These are phyloP conservation scores for Aspergillus piperis DNA, from an alignment of 2,329 filamentous ascomycete species.

Conservation along the genomic window DNA sequence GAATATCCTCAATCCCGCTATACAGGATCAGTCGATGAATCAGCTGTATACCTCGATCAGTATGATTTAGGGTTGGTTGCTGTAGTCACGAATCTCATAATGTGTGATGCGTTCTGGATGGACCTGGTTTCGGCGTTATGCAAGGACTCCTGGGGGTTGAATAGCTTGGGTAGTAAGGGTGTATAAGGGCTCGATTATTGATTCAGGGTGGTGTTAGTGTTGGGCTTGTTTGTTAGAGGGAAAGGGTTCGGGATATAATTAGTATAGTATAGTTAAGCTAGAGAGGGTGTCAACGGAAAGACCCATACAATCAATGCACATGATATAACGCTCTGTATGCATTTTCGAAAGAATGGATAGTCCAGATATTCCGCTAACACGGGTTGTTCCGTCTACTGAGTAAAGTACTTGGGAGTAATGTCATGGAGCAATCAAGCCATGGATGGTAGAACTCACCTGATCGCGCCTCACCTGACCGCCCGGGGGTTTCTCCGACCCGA, in stretches of 20 bases:
- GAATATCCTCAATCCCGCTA: constrained; percentile 35
- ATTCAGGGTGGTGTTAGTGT: not conserved
- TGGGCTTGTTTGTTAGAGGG: not conserved
- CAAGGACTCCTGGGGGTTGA: not conserved
- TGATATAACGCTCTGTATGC: not conserved
- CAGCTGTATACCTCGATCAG: constrained; percentile 41
- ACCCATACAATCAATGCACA: not conserved
- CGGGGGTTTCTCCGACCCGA: constrained; percentile 34
- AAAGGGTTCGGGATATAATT: not conserved
- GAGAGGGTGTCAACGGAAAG: no score
- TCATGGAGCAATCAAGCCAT: not conserved
- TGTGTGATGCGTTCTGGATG: constrained; percentile 3
- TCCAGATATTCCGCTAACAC: no score
- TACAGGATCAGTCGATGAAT: constrained; percentile 35
- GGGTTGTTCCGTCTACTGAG: no score
- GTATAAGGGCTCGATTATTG: not conserved
- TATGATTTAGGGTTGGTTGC: constrained; percentile 28
- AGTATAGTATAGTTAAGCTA: no score
- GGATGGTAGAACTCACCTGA: constrained; percentile 1
- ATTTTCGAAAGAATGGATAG: not conserved
- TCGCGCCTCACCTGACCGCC: constrained; percentile 28
- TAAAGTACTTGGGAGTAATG: no score
- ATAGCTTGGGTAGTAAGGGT: not conserved
- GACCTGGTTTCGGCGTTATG: not conserved
- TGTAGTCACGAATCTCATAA: constrained; percentile 3